Conservation (phyloP, 2,329 filamentous ascomycete genomes). For the Phoma sp. region DNA sequence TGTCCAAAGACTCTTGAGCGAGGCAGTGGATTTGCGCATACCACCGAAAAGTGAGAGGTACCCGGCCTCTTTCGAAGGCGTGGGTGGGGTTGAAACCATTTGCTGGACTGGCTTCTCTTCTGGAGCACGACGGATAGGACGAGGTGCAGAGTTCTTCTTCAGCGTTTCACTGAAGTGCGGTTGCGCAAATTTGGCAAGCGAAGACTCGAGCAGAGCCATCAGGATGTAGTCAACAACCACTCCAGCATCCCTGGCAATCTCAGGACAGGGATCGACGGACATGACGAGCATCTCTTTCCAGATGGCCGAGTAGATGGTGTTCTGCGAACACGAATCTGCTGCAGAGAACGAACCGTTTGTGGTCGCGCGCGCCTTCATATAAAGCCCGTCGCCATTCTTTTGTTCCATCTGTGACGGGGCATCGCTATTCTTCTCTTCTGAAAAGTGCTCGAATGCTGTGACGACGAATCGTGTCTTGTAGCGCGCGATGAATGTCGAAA, state of each 20-base stretch:
- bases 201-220: constrained; percentile 76
- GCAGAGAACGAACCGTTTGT: constrained; percentile 14
- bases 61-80: constrained; percentile 62
- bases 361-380: constrained; percentile 37
- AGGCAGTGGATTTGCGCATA: constrained; percentile 67
- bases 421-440: constrained; percentile 69
- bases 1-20: constrained; percentile 66
- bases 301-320: constrained; percentile 89
- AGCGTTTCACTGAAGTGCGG: constrained; percentile 75
- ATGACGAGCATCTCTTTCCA: constrained; percentile 94
- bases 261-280: constrained; percentile 92
- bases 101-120: constrained; percentile 49
- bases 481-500: constrained; percentile 87
- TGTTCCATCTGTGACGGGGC: constrained; percentile 28
- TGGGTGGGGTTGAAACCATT: constrained; percentile 54
- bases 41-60: constrained; percentile 63
- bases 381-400: constrained; percentile 35
- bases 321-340: constrained; percentile 64
- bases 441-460: constrained; percentile 86
- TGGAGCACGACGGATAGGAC: constrained; percentile 48
- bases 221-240: constrained; percentile 88
- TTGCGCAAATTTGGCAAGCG: constrained; percentile 73
- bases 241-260: constrained; percentile 84
- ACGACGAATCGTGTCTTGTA: constrained; percentile 94
- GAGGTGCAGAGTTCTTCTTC: constrained; percentile 52